Evolutionary conservation across 371 early-diverging fungal genomes (phyloP), one percentile per base, ranked within the genome.

Genomic region (Mycotypha africana): DNA sequence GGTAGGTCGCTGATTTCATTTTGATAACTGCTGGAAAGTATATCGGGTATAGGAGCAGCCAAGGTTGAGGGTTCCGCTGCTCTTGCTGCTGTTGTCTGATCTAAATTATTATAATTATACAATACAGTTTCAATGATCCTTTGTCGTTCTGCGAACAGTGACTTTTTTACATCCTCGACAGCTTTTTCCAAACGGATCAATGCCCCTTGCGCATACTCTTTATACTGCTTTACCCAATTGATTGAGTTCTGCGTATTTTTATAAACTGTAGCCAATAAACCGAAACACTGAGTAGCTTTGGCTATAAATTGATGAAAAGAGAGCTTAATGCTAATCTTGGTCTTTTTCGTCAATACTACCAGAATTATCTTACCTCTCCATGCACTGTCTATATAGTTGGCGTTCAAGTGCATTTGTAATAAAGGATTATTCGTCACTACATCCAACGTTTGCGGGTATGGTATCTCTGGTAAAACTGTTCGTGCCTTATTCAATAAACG

Each of bases 311-410:
- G 30, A n/a, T n/a, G n/a, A 30, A 14, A 26, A 23, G 17, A 16
- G 7, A 10, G 23, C n/a, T 1, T 21, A 10, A n/a, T n/a, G 12
- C 9, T 8, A 24, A 35, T 6, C 20, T 35, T 24, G 3, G 4
- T 1, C 23, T 38, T 12, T 31, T 31, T 25, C 1, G 8, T 30
- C 3, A 7, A 28, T 7, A 16, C 15, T 28, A 5, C n/a, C n/a
- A 12, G 26, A n/a, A n/a, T n/a, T n/a, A n/a, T n/a, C 17, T 38
- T 60, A 69, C 69, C 65, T 60, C 59, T 65, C 70, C 70, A 69
- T 22, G 60, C 52, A 11, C 56, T 47, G 45, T 70, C 70, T 10
- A 70, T 51, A 21, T 51, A 63, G 10, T 38, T 58, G 11, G 49
- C 22, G 30, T 55, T 48, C 9, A 71, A 30, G 19, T 53, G 58